Evolutionary conservation across 495 filamentous ascomycete genomes (phyloP), one percentile per base, ranked within the genome.

Genomic region (Neurospora sp.): DNA sequence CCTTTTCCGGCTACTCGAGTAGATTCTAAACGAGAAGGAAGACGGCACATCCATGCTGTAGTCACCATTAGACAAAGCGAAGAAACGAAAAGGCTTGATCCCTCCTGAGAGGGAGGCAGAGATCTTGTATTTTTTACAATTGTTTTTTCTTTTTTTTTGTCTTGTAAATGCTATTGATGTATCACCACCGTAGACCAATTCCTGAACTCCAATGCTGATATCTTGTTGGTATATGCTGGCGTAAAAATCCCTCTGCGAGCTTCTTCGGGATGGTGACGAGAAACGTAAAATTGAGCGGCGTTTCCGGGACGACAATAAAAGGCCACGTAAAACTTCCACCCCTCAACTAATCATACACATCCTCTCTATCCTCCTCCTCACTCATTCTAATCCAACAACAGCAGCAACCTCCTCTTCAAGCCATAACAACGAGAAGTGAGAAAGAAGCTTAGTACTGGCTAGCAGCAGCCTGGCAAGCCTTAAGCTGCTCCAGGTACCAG

Each of bases 401-500:
- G 31, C 31, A 35, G 31, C 31, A 35, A 35, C 31, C 31, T 35
- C 31, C 31, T 35, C 31, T 35, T 35, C 31, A 35, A 35, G 31
- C 31, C 31, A 35, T 35, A 35, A 35, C 3, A 35, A 35, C 31
- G 31, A 35, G 31, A 35, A 39, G 38, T 27, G 9, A 39, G 38
- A 39, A 39, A 39, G 39, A 35, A 68, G 27, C 72, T 82, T 93
- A 97, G 85, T 96, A 97, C 80, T 90, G 91, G 83, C 86, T 91
- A 70, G 95, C 92, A 77, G 94, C 93, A 77, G 86, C 84, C 88
- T 98, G 95, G 88, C 95, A 98, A 70, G 95, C 93, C 88, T 97
- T 97, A 81, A 99, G 85, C 88, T 99, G 96, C 82, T 98, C 95
- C 77, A 99, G 82, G 81, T 99, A 99, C 96, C 96, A 99, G 74